Evolutionary conservation across 805 yeast genomes (phyloP).

Genomic region (Wickerhamiella azymoides): DNA sequence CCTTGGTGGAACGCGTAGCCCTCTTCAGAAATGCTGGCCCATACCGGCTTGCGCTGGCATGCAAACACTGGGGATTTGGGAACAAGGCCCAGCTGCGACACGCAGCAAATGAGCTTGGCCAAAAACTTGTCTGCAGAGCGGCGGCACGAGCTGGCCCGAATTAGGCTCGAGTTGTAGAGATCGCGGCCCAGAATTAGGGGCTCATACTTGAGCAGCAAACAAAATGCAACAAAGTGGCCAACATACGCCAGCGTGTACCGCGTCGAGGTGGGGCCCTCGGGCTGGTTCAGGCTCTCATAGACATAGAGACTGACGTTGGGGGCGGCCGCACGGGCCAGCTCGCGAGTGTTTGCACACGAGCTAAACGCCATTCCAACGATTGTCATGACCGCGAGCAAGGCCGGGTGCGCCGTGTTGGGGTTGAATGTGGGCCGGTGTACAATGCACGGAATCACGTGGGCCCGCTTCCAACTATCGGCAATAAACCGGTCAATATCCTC

Average conservation of each 20-base stretch:
- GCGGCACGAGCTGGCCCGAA: slow-evolving; percentile 13
- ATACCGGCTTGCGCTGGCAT: slow-evolving; percentile 15
- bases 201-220: slow-evolving; percentile 21
- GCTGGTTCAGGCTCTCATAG: slow-evolving; percentile 14
- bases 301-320: slow-evolving; percentile 17
- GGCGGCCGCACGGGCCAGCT: slow-evolving; percentile 15
- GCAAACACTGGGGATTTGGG: background rate
- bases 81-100: slow-evolving; percentile 12
- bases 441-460: slow-evolving; percentile 15
- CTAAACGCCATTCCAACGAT: slow-evolving; percentile 22
- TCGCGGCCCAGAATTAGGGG: slow-evolving; percentile 17
- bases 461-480: slow-evolving; percentile 18
- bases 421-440: slow-evolving; percentile 23
- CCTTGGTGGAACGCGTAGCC: slow-evolving; percentile 21
- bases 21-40: slow-evolving; percentile 17
- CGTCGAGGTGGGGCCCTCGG: slow-evolving; percentile 5
- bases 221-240: slow-evolving; percentile 22
- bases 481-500: slow-evolving; percentile 13
- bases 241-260: slow-evolving; percentile 13
- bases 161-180: slow-evolving; percentile 6
- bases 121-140: slow-evolving; percentile 19
- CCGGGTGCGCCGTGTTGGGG: slow-evolving; percentile 16
- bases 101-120: slow-evolving; percentile 15
- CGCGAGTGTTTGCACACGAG: slow-evolving; percentile 9
- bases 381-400: slow-evolving; percentile 20